Base-by-base conservation (phyloP, 306 rosid genomes). In the Lathyrus sativus region DNA sequence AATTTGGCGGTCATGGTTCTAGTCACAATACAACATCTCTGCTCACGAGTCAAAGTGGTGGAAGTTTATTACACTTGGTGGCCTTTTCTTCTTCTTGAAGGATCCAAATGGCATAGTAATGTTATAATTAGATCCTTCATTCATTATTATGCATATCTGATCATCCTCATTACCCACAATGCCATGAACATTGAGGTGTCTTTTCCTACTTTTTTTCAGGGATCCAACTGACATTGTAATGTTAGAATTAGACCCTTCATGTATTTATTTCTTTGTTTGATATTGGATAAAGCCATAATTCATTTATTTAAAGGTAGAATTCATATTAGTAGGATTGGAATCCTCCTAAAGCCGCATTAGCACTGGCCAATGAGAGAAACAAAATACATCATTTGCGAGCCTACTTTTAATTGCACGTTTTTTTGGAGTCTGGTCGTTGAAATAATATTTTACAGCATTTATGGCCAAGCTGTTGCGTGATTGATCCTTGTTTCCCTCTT, bases 241-340 rank as follows among this genome's bases (percentile, higher is more conserved):
- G 11, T 22, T 15, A 7, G 9, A 63, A 39, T 62, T 62, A 7
- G 31, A 62, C 45, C 39, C 49, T 45, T 22, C 29, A 26, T 15
- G 33, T 18, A 11, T 6, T 49, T 50, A 11, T 22, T 22, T 51
- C 9, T 11, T 50, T 24, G 4, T 49, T 13, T 56, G 51, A 15
- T 2, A 35, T 19, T 70, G 51, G 42, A 35, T 60, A 22, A 72
- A 72, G 51, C 18, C 49, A 12, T 26, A 73, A 62, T 26, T 63
- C 6, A 39, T 37, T 14, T 19, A 53, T 12, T 42, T 6, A 19
- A 42, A 13, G 43, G 62, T 38, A 11, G 37, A 73, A 11, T 11
- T 41, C 31, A 39, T 39, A 62, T 63, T 62, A 62, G 14, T 41
- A 50, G 45, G 29, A 53, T 11, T 65, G 19, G 37, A 63, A 43